phyloP scores from a whole-genome alignment of 306 rosid genomes.

The Sicyos edulis region DNA sequence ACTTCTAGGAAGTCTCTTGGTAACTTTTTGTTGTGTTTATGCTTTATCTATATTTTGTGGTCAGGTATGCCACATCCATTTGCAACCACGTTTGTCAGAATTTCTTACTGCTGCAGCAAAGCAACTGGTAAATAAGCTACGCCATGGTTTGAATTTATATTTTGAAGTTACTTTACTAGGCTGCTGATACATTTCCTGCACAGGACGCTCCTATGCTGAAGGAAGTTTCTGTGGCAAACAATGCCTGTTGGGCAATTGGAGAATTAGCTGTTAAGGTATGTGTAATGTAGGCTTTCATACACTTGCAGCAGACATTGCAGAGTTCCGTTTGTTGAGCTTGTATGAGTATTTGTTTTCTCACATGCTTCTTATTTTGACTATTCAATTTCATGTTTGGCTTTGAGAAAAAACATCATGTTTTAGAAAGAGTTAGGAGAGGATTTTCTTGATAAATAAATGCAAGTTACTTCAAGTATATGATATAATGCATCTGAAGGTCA shows the following conservation, averaged over 20 bases:
- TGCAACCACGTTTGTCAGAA: conserved; percentile 74
- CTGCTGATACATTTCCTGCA: conserved; percentile 20
- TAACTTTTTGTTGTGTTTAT: conserved; percentile 2
- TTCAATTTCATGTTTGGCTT: background rate
- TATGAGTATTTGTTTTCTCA: conserved; percentile 1
- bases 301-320: background rate
- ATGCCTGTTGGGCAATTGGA: conserved; percentile 99
- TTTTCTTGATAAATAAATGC: background rate
- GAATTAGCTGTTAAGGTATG: conserved; percentile 92
- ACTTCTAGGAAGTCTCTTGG: background rate
- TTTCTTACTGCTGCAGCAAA: conserved; percentile 81
- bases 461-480: background rate
- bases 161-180: conserved; percentile 13
- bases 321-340: background rate
- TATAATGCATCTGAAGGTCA: background rate
- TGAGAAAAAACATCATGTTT: background rate
- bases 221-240: conserved; percentile 91
- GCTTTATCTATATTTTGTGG: conserved; percentile 23
- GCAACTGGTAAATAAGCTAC: conserved; percentile 65
- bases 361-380: background rate
- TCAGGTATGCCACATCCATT: conserved; percentile 79
- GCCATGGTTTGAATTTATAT: background rate
- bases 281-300: conserved; percentile 14
- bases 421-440: background rate
- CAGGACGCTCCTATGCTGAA: conserved; percentile 77